Evolutionary conservation across 768 basidiomycete species (phyloP), one percentile per base, ranked within the genome.

Genomic region (Tricholoma matsutake): DNA sequence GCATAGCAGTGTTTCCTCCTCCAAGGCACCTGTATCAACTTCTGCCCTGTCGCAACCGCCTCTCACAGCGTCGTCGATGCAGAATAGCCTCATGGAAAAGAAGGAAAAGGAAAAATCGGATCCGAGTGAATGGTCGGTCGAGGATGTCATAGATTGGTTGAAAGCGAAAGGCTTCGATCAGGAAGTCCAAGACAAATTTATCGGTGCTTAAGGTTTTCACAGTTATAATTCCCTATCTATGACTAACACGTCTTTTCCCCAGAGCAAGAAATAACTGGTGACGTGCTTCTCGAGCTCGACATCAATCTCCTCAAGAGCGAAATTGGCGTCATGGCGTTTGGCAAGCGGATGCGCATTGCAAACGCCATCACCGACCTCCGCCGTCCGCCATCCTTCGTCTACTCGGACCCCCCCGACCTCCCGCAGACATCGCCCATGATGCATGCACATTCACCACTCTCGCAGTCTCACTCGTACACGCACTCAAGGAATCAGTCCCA

Each of bases 191-290:
- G 83, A 86, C 59, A 96, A 92, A 71, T 98, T 99, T 69, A 86
- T 82, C 43, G 94, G 94, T 93, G 65, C 62, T 85, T 78, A 28
- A 25, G n/a, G 25, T 34, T 34, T 2, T 43, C 18, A 29, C 13
- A 6, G n/a, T 31, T 31, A 55, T 1, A 25, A 29, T 20, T 18
- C 49, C 58, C 2, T 47, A 57, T 20, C 3, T 25, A 10, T 34
- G 35, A 53, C 49, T 57, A 52, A 61, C 41, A 54, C 63, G 29
- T 64, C 61, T 54, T 2, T 28, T 18, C 41, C 62, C 43, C 71
- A 95, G 96, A 98, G 76, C 95, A 99, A 86, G 97, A 99, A 77
- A 98, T 99, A 57, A 92, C 95, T 0, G 97, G 97, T 18, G 97
- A 99, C 67, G 92, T 98, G 32, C 84, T 99, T 6, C 86, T 98